Percentiles rank a stretch among this genome's conserved stretches.
These are phyloP conservation scores for Plasmodium chabaudi DNA, from an alignment of 169 alveolate genomes.

Conservation along the genomic window DNA sequence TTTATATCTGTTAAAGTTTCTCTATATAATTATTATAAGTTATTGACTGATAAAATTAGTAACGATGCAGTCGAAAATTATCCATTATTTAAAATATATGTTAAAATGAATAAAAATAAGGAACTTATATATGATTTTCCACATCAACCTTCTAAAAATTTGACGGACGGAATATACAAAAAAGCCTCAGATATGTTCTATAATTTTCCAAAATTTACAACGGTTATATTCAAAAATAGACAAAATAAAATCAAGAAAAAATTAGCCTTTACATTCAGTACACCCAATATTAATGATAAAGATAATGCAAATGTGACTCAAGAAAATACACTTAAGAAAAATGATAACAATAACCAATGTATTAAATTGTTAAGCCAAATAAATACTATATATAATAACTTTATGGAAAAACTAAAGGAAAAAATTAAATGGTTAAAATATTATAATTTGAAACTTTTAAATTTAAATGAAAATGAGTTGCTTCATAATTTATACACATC, in stretches of 20 bases:
- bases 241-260: conserved; percentile 68
- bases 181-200: conserved; percentile 73
- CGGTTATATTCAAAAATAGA: conserved; percentile 67
- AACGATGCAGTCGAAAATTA: conserved; percentile 73
- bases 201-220: conserved; percentile 38
- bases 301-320: conserved; percentile 13
- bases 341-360: conserved; percentile 58
- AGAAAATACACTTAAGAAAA: conserved; percentile 46
- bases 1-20: conserved; percentile 73
- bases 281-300: conserved; percentile 46
- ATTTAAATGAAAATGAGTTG: conserved; percentile 36
- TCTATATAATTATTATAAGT: conserved; percentile 63
- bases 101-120: conserved; percentile 40
- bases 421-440: conserved; percentile 70
- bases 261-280: conserved; percentile 54
- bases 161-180: conserved; percentile 68
- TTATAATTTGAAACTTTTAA: conserved; percentile 57
- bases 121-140: conserved; percentile 58
- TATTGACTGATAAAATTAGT: conserved; percentile 64
- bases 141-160: conserved; percentile 67
- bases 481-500: conserved; percentile 35
- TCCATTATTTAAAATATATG: conserved; percentile 70
- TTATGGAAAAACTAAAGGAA: conserved; percentile 75
- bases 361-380: conserved; percentile 63
- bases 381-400: conserved; percentile 48